A percentile compares a stretch with the other conserved stretches of the same genome.
Evolutionary conservation across 257 asterid genomes (phyloP).

Genomic region (Solanum gracilifrons): DNA sequence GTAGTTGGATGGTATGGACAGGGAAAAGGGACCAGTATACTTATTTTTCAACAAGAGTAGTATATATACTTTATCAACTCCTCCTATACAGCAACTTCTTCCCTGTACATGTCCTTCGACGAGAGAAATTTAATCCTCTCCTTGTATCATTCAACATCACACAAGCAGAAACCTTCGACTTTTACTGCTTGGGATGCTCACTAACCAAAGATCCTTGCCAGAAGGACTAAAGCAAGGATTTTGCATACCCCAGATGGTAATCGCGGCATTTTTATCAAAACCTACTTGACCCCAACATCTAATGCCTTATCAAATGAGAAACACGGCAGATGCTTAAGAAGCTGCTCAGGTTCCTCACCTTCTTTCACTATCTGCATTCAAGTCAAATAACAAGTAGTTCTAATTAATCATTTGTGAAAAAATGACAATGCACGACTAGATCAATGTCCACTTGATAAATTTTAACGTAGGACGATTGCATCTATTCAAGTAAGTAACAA

Average conservation of each 20-base stretch:
- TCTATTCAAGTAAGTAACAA: background rate
- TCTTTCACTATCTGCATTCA: constrained; percentile 37
- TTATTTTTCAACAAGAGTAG: background rate
- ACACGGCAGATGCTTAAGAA: constrained; percentile 23
- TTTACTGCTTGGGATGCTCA: constrained; percentile 36
- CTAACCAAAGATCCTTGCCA: background rate
- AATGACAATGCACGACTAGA: background rate
- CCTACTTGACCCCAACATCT: constrained; percentile 20
- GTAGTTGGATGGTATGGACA: background rate
- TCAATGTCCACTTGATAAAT: background rate
- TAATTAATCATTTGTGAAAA: background rate
- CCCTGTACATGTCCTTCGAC: constrained; percentile 12
- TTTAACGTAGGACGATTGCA: background rate
- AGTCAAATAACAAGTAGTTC: background rate
- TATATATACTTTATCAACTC: constrained; percentile 7
- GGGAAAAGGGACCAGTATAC: background rate
- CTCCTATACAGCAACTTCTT: constrained; percentile 10
- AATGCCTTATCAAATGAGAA: constrained; percentile 24
- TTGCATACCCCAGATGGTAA: background rate
- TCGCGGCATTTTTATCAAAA: background rate
- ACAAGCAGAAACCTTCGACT: constrained; percentile 23
- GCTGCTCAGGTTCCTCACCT: constrained; percentile 41
- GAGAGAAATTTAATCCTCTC: background rate
- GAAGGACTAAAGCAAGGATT: background rate
- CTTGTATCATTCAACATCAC: constrained; percentile 14